Conservation (phyloP, 2,329 filamentous ascomycete genomes). For the Arthroderma sp. region DNA sequence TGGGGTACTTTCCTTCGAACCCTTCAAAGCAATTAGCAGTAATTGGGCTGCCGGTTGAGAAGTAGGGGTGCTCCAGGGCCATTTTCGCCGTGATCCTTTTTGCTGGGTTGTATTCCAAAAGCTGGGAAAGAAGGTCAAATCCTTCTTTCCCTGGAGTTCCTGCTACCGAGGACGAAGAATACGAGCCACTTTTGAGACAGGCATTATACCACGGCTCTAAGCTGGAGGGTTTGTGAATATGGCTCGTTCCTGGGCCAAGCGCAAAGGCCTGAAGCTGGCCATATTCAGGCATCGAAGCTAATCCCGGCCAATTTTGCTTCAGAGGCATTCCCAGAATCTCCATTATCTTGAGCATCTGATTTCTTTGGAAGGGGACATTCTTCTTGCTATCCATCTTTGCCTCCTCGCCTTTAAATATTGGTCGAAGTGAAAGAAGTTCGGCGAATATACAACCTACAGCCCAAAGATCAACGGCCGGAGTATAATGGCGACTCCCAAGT, state of each 20-base stretch:
- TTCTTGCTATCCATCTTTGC: slow-evolving; percentile 99
- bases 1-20: slow-evolving; percentile 75
- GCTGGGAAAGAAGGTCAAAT: slow-evolving; percentile 63
- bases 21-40: slow-evolving; percentile 84
- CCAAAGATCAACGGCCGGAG: slow-evolving; percentile 94
- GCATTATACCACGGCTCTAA: slow-evolving; percentile 73
- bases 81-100: slow-evolving; percentile 77
- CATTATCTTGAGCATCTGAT: slow-evolving; percentile 98
- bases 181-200: slow-evolving; percentile 50
- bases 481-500: slow-evolving; percentile 89
- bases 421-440: slow-evolving; percentile 74
- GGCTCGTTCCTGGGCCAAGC: slow-evolving; percentile 34
- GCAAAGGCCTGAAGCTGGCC: slow-evolving; percentile 49
- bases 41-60: slow-evolving; percentile 56
- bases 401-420: slow-evolving; percentile 97
- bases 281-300: slow-evolving; percentile 80
- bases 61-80: slow-evolving; percentile 85
- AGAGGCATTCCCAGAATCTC: slow-evolving; percentile 88
- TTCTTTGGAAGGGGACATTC: slow-evolving; percentile 89
- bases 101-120: slow-evolving; percentile 86
- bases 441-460: slow-evolving; percentile 97
- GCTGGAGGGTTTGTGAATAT: slow-evolving; percentile 42
- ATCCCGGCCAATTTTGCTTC: slow-evolving; percentile 76
- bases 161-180: slow-evolving; percentile 34
- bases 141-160: slow-evolving; percentile 61